Evolutionary conservation across 345 rosid genomes (phyloP), one percentile per base, ranked within the genome.

Genomic region (Durio zibethinus): DNA sequence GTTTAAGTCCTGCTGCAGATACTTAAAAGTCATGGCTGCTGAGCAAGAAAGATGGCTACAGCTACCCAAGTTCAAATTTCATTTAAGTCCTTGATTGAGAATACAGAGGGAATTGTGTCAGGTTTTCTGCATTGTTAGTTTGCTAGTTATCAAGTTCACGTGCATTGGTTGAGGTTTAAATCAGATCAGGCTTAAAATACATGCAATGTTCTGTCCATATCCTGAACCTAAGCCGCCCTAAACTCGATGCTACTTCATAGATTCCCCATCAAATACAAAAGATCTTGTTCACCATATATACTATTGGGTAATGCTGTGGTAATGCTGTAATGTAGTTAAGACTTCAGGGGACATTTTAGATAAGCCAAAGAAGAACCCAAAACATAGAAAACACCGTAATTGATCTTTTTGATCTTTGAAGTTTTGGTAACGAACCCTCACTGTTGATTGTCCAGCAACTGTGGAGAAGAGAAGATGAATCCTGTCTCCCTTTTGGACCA

Each of bases 141-240:
- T 33, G 2, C 4, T 33, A 33, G 35, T 33, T 33, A 33, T 33
- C 35, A 4, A 4, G 35, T 33, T 33, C 35, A 1, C 35, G 35
- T 33, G 35, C 35, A 33, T 33, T 33, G 35, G 4, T 33, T 33
- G 35, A 33, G 35, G 35, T 33, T 1, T 33, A 33, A 33, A 1
- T 33, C 35, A 33, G 35, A 33, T 33, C 35, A 33, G 35, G 35
- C 35, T 33, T 33, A 33, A 33, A 4, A 33, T 33, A 33, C 35
- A 33, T 33, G 35, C 35, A 33, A 4, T 33, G 4, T 33, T 20
- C 78, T 77, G 65, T 73, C 47, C 21, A 47, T 33, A 25, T 48
- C 10, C 68, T 48, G 52, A 75, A 25, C 64, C 74, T 20, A 21
- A 54, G 69, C 60, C 81, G 14, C 40, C 53, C 66, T 5, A 21